These are phyloP conservation scores for Mallotus japonicus DNA, from an alignment of 441 rosid genomes.

Conservation along the genomic window DNA sequence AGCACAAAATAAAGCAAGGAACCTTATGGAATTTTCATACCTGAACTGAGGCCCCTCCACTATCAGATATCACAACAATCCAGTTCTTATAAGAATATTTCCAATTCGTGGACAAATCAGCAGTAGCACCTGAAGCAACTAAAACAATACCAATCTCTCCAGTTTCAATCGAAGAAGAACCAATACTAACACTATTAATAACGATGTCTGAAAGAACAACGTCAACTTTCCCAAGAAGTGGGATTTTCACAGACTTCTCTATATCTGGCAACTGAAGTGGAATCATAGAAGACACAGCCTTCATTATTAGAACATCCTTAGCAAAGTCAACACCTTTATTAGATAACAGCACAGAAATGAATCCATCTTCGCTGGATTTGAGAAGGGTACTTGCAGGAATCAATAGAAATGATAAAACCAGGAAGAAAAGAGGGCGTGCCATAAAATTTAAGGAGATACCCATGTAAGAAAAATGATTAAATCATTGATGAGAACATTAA, in stretches of 20 bases:
- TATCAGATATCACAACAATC: constrained; percentile 49
- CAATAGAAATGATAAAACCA: constrained; percentile 33
- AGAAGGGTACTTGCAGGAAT: constrained; percentile 36
- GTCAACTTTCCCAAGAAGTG: constrained; percentile 54
- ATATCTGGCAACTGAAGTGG: constrained; percentile 59
- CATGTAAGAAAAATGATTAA: constrained; percentile 27
- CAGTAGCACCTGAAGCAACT: constrained; percentile 59
- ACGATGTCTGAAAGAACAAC: constrained; percentile 52
- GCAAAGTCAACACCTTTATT: constrained; percentile 61
- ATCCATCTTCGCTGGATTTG: constrained; percentile 42
- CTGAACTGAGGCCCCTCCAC: constrained; percentile 66
- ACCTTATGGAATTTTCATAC: constrained; percentile 26
- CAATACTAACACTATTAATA: constrained; percentile 42
- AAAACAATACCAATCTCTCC: constrained; percentile 50
- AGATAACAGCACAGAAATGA: constrained; percentile 47
- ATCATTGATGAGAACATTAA: constrained; percentile 1
- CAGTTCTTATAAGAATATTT: constrained; percentile 56
- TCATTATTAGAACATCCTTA: constrained; percentile 48
- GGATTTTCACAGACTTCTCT: constrained; percentile 57
- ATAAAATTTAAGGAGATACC: constrained; percentile 26
- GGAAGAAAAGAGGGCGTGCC: constrained; percentile 23
- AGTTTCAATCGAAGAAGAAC: constrained; percentile 49
- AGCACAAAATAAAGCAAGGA: constrained; percentile 1
- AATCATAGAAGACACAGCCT: constrained; percentile 52
- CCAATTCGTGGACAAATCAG: constrained; percentile 75